Conservation (phyloP, 2,329 filamentous ascomycete genomes). For the Juglanconis juglandina region DNA sequence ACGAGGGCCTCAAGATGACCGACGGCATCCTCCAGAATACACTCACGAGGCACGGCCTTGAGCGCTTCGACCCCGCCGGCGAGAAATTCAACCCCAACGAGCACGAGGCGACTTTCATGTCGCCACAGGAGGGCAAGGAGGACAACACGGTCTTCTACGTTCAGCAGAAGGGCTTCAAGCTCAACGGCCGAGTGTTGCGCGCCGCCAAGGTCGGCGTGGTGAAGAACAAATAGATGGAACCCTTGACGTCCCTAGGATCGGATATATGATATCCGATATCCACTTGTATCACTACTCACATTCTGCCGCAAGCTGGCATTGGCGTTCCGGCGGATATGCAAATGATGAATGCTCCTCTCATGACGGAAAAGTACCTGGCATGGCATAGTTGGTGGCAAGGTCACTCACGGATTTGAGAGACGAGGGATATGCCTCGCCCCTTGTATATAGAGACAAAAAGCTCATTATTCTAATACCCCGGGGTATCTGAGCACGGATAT, state of each 20-base stretch:
- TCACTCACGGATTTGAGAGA: conserved; percentile 6
- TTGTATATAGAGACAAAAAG: conserved; percentile 15
- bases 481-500: neutral
- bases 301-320: conserved; percentile 11
- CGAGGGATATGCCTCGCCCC: conserved; percentile 7
- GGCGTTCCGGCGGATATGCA: conserved; percentile 17
- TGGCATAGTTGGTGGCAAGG: conserved; percentile 12
- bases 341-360: conserved; percentile 18
- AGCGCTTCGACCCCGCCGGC: conserved; percentile 77
- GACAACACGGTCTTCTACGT: conserved; percentile 87
- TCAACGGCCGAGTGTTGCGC: conserved; percentile 85
- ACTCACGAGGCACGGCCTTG: conserved; percentile 88
- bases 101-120: conserved; percentile 96
- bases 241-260: neutral
- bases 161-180: conserved; percentile 91
- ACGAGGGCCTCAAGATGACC: conserved; percentile 93
- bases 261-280: neutral
- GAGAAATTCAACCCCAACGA: conserved; percentile 95
- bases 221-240: conserved; percentile 60
- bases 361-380: conserved; percentile 12
- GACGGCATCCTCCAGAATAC: conserved; percentile 83
- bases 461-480: neutral
- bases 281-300: conserved; percentile 14
- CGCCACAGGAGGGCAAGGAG: conserved; percentile 81
- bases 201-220: conserved; percentile 96